Evolutionary conservation across 768 basidiomycete species (phyloP), one percentile per base, ranked within the genome.

Genomic region (Xerocomus brunneocitrinus): DNA sequence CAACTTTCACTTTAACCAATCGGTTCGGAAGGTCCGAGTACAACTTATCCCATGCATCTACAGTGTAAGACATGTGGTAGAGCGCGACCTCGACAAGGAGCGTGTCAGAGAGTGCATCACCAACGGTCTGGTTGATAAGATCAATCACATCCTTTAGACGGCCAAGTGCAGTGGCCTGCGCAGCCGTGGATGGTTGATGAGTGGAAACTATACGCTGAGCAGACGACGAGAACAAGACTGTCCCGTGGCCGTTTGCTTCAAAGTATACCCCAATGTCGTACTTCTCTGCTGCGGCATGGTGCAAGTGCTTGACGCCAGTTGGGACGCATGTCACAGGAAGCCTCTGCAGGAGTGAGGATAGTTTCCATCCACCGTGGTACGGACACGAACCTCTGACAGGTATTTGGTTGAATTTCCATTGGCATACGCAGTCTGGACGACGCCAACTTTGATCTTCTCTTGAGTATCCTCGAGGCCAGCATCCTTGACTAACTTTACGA

Each of bases 261-360:
- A 99, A 99, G 73, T 99, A 99, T 42, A 99, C 91, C n/a, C 97
- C 97, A 51, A 99, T 80, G 66, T 92, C 82, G 71, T 87, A 98
- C 62, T 85, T 82, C 62, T 86, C 82, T 62, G 95, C 91, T 10
- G 97, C 97, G 14, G 95, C 97, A 65, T 98, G 95, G 67, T 99
- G 97, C 45, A 98, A 82, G 67, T 98, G 90, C 71, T 99, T 99
- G 55, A 99, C 97, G 27, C 97, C 97, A 14, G 97, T 99, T 2
- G 92, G 77, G 7, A 95, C 94, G 67, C 97, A 99, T 64, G 85
- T 87, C 24, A 98, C 93, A 36, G 97, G 95, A 32, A 98, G 80
- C 47, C 90, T 85, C 93, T 97, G 63, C 34, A 38, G 19, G 16
- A 42, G 13, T 58, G 24, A 60, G 50, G 31, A n/a, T 52, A 44